Evolutionary conservation across 495 filamentous ascomycete species (phyloP).

Genomic region (Pseudevernia furfuracea): DNA sequence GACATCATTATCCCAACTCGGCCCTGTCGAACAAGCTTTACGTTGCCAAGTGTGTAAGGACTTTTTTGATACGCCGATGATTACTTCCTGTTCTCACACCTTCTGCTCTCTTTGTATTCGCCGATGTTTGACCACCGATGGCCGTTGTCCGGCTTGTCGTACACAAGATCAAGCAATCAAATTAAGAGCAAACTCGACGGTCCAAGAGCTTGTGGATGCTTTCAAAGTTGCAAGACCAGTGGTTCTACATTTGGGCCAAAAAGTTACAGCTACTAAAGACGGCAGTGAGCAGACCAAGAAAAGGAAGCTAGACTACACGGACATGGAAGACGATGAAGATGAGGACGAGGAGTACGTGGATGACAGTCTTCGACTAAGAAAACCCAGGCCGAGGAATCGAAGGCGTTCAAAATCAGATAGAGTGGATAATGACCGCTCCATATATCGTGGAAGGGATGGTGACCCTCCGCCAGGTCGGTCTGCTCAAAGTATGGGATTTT

Average conservation of each 20-base stretch:
- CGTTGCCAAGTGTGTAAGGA: slow-evolving; percentile 98
- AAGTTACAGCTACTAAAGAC: slow-evolving; percentile 28
- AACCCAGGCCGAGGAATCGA: slow-evolving; percentile 35
- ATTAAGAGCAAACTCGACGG: slow-evolving; percentile 70
- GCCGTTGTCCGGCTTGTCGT: slow-evolving; percentile 81
- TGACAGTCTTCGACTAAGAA: slow-evolving; percentile 30
- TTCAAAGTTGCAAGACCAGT: slow-evolving; percentile 59
- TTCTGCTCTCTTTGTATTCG: slow-evolving; percentile 97
- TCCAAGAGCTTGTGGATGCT: slow-evolving; percentile 76
- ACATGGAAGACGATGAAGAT: slow-evolving; percentile 36
- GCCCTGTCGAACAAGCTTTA: slow-evolving; percentile 72
- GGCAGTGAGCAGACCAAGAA: slow-evolving; percentile 32
- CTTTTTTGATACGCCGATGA: slow-evolving; percentile 86
- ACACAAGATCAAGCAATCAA: slow-evolving; percentile 70
- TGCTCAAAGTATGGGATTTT: background rate
- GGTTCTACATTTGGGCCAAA: slow-evolving; percentile 53
- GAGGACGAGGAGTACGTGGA: slow-evolving; percentile 14
- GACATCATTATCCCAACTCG: slow-evolving; percentile 66
- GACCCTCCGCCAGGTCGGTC: slow-evolving; percentile 12
- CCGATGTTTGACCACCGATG: slow-evolving; percentile 66
- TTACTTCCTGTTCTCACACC: slow-evolving; percentile 89
- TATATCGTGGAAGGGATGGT: slow-evolving; percentile 32
- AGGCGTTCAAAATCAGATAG: slow-evolving; percentile 18
- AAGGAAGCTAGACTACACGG: slow-evolving; percentile 46
- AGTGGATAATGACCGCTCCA: slow-evolving; percentile 25